These are phyloP conservation scores for Striga hermonthica DNA, from an alignment of 305 asterid species.

Conservation along the genomic window DNA sequence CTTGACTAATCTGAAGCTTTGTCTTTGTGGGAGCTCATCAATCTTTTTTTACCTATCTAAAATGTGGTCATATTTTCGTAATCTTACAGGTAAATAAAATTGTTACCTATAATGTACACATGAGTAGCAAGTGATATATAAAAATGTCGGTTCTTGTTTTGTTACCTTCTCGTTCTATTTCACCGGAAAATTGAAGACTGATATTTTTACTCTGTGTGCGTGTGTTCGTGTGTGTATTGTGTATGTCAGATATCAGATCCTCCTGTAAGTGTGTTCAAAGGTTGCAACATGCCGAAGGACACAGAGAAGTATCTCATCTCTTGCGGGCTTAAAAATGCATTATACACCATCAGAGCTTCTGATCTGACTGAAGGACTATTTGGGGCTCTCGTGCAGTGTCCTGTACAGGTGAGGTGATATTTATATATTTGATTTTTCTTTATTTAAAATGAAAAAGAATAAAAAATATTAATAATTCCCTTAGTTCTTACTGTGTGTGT, in stretches of 20 bases:
- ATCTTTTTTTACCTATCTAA: too few species aligned
- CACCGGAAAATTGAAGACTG: not conserved
- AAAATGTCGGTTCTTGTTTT: not conserved
- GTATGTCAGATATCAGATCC: slow-evolving; percentile 68
- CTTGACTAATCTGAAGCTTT: too few species aligned
- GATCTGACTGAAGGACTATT: slow-evolving; percentile 77
- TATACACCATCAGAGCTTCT: slow-evolving; percentile 71
- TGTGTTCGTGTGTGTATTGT: not conserved
- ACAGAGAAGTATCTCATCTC: slow-evolving; percentile 73
- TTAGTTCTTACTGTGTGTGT: not conserved
- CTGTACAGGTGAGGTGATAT: slow-evolving; percentile 58
- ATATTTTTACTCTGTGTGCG: slow-evolving; percentile 19
- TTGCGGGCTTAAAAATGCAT: slow-evolving; percentile 78
- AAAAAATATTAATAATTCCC: not conserved
- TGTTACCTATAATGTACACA: slow-evolving; percentile 8
- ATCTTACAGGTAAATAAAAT: slow-evolving; percentile 12
- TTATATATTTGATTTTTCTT: slow-evolving; percentile 7
- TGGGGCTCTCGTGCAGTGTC: slow-evolving; percentile 71
- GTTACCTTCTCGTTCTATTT: not conserved
- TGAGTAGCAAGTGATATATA: slow-evolving; percentile 7
- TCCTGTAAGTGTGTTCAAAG: slow-evolving; percentile 88
- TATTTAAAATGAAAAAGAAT: not conserved
- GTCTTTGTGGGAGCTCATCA: too few species aligned
- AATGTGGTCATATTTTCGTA: too few species aligned
- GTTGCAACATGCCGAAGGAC: slow-evolving; percentile 75